Percentiles rank a stretch among this genome's conserved stretches.
Conservation (phyloP, 169 alveolate species). For the Plasmodium coatneyi region DNA sequence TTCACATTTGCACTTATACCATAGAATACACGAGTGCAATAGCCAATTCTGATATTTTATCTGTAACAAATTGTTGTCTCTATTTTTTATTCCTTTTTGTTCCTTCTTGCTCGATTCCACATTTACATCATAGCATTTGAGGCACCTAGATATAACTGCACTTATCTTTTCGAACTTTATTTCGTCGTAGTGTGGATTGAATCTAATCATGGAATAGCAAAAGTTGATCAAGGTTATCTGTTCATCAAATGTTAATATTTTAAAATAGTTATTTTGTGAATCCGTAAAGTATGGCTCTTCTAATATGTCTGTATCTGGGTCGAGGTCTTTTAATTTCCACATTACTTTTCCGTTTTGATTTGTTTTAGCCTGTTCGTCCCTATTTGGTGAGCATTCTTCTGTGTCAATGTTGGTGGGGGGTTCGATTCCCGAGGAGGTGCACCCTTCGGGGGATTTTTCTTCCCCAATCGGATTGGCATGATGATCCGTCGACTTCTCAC, state of each 20-base stretch:
- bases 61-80: conserved; percentile 34
- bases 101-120: not conserved
- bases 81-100: not conserved
- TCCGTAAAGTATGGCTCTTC: conserved; percentile 80
- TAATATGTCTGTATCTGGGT: conserved; percentile 83
- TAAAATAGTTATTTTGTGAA: conserved; percentile 75
- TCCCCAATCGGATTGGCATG: not conserved
- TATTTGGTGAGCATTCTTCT: not conserved
- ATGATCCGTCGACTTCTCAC: not conserved
- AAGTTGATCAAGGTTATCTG: conserved; percentile 78
- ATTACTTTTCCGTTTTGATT: conserved; percentile 26
- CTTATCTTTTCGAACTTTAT: conserved; percentile 79
- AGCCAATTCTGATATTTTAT: conserved; percentile 75
- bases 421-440: not conserved
- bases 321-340: conserved; percentile 76
- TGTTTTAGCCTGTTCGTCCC: not conserved
- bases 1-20: conserved; percentile 84
- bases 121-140: conserved; percentile 65
- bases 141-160: conserved; percentile 80
- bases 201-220: conserved; percentile 72
- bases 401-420: not conserved
- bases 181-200: conserved; percentile 82
- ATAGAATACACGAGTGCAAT: conserved; percentile 78
- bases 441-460: not conserved
- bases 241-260: conserved; percentile 74